Evolutionary conservation across 805 yeast species (phyloP), one percentile per base, ranked within the genome.

Genomic region (Candida insectorum): DNA sequence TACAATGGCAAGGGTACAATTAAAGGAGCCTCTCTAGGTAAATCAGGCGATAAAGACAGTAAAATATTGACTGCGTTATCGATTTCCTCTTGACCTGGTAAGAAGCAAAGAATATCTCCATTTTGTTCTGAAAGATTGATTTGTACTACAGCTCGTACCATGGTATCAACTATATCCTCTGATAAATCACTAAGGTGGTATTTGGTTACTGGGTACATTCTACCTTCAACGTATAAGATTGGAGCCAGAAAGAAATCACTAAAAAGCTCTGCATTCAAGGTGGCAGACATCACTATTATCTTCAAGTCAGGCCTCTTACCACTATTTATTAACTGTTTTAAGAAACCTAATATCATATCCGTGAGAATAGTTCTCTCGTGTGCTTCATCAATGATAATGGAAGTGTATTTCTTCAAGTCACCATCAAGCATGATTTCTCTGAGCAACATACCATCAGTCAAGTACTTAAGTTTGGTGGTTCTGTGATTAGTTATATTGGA

Each of bases 61-160:
- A 93, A 60, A 1, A 81, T 58, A 11, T 75, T 72, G 1, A 78
- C 87, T 10, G 85, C 81, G 46, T 82, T 82, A 54, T 93, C 98
- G 55, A 93, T 93, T 52, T 93, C 98, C 52, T 93, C 98, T 57
- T 93, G 98, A 41, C 98, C 98, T 0, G 97, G 89, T 34, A 93
- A 62, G 52, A 93, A 93, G 34, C 91, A 91, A 18, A 93, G 60
- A n/a, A 93, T 75, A 55, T 93, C 98, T 28, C 99, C 98, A 20
- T 74, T 73, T 12, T 75, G 85, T 53, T 93, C 96, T 6, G 83
- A 66, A 45, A 72, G 68, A 52, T 93, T 89, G 10, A 89, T 66
- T 52, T 88, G 96, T 3, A 85, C 73, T 9, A 86, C 78, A 2
- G 89, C 65, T 44, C 82, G 75, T 9, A 85, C 76, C 50, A 81